A percentile compares a stretch with the other conserved stretches of the same genome.
Evolutionary conservation across 2,329 filamentous ascomycete genomes (phyloP).

Genomic region (Metarhizium album): DNA sequence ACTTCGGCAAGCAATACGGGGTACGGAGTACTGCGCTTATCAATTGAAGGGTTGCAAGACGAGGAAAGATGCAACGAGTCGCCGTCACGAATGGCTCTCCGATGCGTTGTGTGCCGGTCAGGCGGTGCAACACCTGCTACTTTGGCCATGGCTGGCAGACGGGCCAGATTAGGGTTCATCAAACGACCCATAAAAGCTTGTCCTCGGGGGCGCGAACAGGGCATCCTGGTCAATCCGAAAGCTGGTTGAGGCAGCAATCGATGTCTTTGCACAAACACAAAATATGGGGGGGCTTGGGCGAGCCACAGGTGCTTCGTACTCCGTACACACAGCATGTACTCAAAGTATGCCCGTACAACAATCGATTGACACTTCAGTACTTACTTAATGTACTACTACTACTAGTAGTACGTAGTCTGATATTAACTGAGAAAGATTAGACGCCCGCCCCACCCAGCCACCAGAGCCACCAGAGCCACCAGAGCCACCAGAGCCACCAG

Average conservation of each 20-base stretch:
- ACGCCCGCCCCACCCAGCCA: no score
- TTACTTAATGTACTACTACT: no score
- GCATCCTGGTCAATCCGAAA: neutral
- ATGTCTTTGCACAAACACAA: neutral
- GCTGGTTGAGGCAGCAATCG: neutral
- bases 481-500: neutral
- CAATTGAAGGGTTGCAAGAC: neutral
- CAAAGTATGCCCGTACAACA: no score
- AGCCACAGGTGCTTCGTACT: no score
- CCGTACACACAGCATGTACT: no score
- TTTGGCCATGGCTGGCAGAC: neutral
- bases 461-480: neutral
- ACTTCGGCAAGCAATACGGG: neutral
- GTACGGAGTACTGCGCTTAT: neutral
- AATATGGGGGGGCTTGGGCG: no score
- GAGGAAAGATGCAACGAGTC: neutral
- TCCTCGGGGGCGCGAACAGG: neutral
- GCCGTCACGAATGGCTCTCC: neutral
- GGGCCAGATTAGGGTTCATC: neutral
- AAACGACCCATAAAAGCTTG: slow-evolving; percentile 1
- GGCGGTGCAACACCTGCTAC: neutral
- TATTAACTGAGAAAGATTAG: no score
- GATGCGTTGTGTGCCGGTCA: neutral
- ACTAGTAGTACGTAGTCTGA: no score
- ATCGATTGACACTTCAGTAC: no score